phyloP scores from a whole-genome alignment of 257 asterid genomes.

The Scutellaria galericulata region DNA sequence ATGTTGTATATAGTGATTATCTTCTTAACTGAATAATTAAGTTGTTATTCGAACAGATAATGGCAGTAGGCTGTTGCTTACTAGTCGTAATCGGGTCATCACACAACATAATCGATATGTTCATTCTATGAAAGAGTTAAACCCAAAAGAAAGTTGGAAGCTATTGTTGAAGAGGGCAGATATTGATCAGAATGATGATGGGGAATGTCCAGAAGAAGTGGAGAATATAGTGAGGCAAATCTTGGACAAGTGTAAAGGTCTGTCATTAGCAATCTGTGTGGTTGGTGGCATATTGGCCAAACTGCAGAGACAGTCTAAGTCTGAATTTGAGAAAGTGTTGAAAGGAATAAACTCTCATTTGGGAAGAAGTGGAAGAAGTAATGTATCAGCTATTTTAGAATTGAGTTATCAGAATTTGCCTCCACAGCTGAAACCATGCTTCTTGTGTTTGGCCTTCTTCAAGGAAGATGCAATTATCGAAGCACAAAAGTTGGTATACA shows the following conservation, averaged over 20 bases:
- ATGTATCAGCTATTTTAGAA: conserved; percentile 13
- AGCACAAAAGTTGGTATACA: conserved; percentile 22
- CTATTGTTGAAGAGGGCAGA: conserved; percentile 26
- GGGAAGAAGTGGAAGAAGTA: neutral
- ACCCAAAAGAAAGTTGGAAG: conserved; percentile 34
- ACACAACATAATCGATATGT: neutral
- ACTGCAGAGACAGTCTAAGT: neutral
- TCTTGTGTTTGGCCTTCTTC: conserved; percentile 31
- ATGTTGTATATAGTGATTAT: no score
- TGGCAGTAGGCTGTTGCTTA: conserved; percentile 34
- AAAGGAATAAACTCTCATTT: conserved; percentile 8
- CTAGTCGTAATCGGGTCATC: conserved; percentile 23
- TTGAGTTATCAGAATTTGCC: conserved; percentile 38
- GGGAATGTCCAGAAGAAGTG: conserved; percentile 19
- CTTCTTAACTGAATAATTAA: no score
- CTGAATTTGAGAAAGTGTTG: conserved; percentile 36
- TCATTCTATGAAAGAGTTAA: conserved; percentile 25
- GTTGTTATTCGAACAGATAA: neutral
- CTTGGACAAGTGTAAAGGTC: conserved; percentile 26
- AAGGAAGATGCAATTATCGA: conserved; percentile 26
- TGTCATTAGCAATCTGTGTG: conserved; percentile 34
- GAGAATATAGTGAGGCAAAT: conserved; percentile 30
- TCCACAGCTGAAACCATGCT: conserved; percentile 36
- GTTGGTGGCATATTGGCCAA: conserved; percentile 31
- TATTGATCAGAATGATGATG: neutral